Base-by-base conservation (phyloP, 768 basidiomycete genomes). In the Mycena leptocephala region DNA sequence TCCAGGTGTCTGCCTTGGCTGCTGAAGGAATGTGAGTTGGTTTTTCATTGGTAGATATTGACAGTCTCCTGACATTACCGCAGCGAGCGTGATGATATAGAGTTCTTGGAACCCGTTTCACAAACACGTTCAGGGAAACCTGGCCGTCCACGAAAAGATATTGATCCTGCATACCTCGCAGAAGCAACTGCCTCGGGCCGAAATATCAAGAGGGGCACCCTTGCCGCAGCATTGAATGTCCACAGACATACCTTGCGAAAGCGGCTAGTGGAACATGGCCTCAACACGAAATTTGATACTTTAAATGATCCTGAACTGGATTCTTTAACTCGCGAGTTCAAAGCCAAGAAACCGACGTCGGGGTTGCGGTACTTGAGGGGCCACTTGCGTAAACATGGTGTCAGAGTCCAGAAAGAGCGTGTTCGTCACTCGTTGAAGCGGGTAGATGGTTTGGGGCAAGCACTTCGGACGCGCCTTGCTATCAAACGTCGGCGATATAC, bases 11-110 rank as follows among this genome's bases (percentile, higher is more conserved):
- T 1, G 58, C 58, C 7, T 30, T 64, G 2, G 70, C 70, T 11
- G 59, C 70, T 0, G 70, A 72, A 22, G 70, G 70, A 63, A 30
- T 72, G 70, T 72, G 28, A 22, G 70, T 33, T 11, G 35, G 28
- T 20, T 41, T 24, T 35, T 11, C 28, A 13, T 46, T 24, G 13
- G n/a, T 51, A 20, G 5, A 13, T 20, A 22, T 24, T 8, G 2
- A 20, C 9, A 55, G n/a, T 28, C 39, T 18, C 13, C 39, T 55
- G 53, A 55, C 53, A 26, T 55, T 26, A 24, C 5, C 18, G 8
- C 33, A 59, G 58, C 26, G 58, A 59, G 33, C 58, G 58, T 18
- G 58, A 59, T n/a, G 32, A 59, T 22, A 59, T 59, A 6, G 58
- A 35, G 32, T 10, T 59, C 24, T 59, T 59, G 58, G 8, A 59